phyloP scores from a whole-genome alignment of 208 protist genomes.

The Crithidia mellificae region DNA sequence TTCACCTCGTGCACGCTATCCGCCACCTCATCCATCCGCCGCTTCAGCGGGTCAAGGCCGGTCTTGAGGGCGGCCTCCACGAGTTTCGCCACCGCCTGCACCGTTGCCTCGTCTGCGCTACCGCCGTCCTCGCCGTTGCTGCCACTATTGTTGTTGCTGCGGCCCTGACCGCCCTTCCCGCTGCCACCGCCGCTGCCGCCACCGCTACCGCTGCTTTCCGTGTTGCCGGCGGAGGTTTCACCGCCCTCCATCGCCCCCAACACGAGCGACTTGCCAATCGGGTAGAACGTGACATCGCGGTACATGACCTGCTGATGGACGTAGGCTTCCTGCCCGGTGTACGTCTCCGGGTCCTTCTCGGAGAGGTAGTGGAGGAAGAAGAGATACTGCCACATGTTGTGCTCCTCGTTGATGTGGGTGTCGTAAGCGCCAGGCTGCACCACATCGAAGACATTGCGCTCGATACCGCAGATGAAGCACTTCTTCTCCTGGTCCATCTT shows the following conservation, averaged over 20 bases:
- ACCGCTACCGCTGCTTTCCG: slow-evolving; percentile 9
- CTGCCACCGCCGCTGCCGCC: slow-evolving; percentile 6
- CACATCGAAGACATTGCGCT: slow-evolving; percentile 80
- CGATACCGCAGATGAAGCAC: slow-evolving; percentile 94
- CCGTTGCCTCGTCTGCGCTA: slow-evolving; percentile 4
- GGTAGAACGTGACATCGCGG: slow-evolving; percentile 82
- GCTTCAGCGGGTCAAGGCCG: slow-evolving; percentile 27
- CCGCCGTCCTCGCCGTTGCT: slow-evolving; percentile 6
- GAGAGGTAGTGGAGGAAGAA: slow-evolving; percentile 90
- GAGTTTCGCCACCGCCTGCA: slow-evolving; percentile 19
- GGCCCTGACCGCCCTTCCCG: neutral
- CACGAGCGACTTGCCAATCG: slow-evolving; percentile 58
- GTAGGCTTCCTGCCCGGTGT: slow-evolving; percentile 87
- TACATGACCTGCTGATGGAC: slow-evolving; percentile 49
- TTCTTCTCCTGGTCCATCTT: slow-evolving; percentile 80
- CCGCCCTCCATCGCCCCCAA: slow-evolving; percentile 36
- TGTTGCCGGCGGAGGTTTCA: slow-evolving; percentile 8
- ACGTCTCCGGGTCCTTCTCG: slow-evolving; percentile 58
- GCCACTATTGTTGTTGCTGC: slow-evolving; percentile 5
- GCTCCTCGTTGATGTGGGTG: slow-evolving; percentile 84
- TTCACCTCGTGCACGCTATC: slow-evolving; percentile 30
- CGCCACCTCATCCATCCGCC: slow-evolving; percentile 31
- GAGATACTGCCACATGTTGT: slow-evolving; percentile 96
- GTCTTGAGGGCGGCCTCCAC: slow-evolving; percentile 27
- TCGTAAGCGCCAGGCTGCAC: slow-evolving; percentile 72